phyloP scores from a whole-genome alignment of 495 filamentous ascomycete species.

The Lichenothelia convexa region DNA sequence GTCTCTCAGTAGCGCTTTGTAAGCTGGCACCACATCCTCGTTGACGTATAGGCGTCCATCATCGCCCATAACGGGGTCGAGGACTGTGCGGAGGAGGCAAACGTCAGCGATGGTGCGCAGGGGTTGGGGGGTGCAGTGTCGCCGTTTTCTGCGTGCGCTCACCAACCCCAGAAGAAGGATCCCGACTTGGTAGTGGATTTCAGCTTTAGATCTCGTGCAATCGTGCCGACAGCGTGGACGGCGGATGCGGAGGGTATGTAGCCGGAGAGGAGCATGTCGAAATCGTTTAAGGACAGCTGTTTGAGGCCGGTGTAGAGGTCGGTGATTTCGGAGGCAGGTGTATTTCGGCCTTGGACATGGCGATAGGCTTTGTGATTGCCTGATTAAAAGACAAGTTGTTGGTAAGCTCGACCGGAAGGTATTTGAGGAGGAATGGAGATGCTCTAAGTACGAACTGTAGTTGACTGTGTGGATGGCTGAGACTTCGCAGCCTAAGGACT shows the following conservation, averaged over 20 bases:
- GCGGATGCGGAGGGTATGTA: conserved; percentile 75
- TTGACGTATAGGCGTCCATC: conserved; percentile 79
- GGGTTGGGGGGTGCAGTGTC: not conserved
- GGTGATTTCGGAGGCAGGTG: conserved; percentile 64
- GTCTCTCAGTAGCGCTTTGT: conserved; percentile 54
- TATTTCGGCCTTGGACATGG: conserved; percentile 65
- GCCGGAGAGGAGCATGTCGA: conserved; percentile 82
- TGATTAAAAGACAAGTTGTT: conserved; percentile 23
- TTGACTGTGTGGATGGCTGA: conserved; percentile 88
- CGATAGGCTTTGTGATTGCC: conserved; percentile 88
- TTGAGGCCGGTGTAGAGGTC: conserved; percentile 71
- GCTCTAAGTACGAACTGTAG: conserved; percentile 78
- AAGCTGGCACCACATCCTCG: conserved; percentile 78
- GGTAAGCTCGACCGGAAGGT: not conserved
- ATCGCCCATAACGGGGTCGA: conserved; percentile 97
- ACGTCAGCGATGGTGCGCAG: conserved; percentile 1
- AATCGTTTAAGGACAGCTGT: conserved; percentile 62
- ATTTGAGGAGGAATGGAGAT: too few species aligned
- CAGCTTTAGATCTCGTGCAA: conserved; percentile 59
- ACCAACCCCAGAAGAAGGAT: conserved; percentile 73
- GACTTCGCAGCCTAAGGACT: conserved; percentile 82
- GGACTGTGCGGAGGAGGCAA: conserved; percentile 28
- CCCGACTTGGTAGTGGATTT: conserved; percentile 45
- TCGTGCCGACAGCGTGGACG: conserved; percentile 66
- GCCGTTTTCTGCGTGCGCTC: not conserved